phyloP scores from a whole-genome alignment of 371 early-diverging fungal genomes.

The Apophysomyces elegans region DNA sequence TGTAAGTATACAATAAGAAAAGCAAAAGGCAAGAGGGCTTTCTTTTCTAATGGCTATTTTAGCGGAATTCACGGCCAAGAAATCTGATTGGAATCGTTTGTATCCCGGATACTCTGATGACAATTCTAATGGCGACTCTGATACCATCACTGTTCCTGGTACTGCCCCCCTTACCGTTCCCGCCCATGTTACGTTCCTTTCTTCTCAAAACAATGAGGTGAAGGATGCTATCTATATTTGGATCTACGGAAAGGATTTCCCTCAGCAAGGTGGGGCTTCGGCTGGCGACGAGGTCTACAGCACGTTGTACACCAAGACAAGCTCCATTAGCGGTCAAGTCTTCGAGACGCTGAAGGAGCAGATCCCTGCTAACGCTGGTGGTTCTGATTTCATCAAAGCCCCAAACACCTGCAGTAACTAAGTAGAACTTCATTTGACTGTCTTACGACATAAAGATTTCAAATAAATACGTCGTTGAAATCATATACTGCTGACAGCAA shows the following conservation, averaged over 20 bases:
- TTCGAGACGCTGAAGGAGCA: background rate
- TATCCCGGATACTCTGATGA: background rate
- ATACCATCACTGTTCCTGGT: background rate
- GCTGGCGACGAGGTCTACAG: background rate
- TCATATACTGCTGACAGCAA: too few species aligned
- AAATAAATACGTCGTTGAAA: too few species aligned
- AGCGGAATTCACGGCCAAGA: constrained; percentile 3
- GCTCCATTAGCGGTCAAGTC: background rate
- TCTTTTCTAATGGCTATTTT: background rate
- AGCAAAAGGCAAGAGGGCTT: background rate
- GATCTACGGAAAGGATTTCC: background rate
- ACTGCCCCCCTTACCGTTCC: background rate
- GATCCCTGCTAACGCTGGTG: background rate
- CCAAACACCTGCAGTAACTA: background rate
- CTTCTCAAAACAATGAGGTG: background rate
- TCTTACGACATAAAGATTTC: too few species aligned
- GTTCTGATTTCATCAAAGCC: background rate
- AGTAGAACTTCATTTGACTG: too few species aligned
- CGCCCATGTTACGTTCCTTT: background rate
- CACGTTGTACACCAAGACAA: background rate
- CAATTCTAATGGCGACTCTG: background rate
- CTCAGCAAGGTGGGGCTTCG: background rate
- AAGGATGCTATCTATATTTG: background rate
- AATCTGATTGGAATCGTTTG: background rate
- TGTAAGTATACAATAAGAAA: background rate